A percentile compares a stretch with the other conserved stretches of the same genome.
These are phyloP conservation scores for Pyrenophora tritici-repentis DNA, from an alignment of 2,329 filamentous ascomycete species.

Conservation along the genomic window DNA sequence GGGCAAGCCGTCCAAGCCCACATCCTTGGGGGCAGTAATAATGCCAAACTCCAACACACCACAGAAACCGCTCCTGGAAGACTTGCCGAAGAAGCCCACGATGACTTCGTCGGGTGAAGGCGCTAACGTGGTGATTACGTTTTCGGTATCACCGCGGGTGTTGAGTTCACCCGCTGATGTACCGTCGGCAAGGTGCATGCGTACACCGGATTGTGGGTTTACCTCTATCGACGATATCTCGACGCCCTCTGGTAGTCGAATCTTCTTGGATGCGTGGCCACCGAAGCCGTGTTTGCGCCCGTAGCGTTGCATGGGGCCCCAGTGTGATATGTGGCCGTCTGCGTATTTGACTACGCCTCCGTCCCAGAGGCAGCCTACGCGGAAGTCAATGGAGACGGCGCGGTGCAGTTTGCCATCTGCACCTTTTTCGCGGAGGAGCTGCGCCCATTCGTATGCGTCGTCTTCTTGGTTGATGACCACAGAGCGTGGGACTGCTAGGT, in stretches of 20 bases:
- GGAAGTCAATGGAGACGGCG: conserved; percentile 53
- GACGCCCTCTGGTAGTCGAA: conserved; percentile 32
- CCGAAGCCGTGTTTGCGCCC: conserved; percentile 41
- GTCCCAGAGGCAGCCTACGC: conserved; percentile 53
- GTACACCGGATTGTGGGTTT: conserved; percentile 29
- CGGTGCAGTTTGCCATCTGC: conserved; percentile 41
- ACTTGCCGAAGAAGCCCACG: conserved; percentile 55
- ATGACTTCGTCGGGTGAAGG: conserved; percentile 47
- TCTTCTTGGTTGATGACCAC: neutral
- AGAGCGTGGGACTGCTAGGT: conserved; percentile 39
- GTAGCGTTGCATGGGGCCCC: conserved; percentile 40
- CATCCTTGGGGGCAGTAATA: conserved; percentile 50
- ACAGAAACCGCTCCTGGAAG: conserved; percentile 26
- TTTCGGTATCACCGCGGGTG: conserved; percentile 2
- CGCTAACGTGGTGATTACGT: conserved; percentile 32
- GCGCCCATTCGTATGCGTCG: conserved; percentile 25
- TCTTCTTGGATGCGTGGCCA: conserved; percentile 37
- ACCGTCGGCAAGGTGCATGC: conserved; percentile 40
- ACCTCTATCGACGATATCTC: conserved; percentile 43
- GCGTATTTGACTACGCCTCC: conserved; percentile 54
- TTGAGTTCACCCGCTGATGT: conserved; percentile 39
- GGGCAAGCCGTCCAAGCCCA: conserved; percentile 50
- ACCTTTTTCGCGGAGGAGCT: conserved; percentile 24
- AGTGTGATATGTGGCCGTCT: conserved; percentile 52
- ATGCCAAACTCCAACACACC: conserved; percentile 53